Evolutionary conservation across 768 basidiomycete species (phyloP).

Genomic region (Amanita inopinata): DNA sequence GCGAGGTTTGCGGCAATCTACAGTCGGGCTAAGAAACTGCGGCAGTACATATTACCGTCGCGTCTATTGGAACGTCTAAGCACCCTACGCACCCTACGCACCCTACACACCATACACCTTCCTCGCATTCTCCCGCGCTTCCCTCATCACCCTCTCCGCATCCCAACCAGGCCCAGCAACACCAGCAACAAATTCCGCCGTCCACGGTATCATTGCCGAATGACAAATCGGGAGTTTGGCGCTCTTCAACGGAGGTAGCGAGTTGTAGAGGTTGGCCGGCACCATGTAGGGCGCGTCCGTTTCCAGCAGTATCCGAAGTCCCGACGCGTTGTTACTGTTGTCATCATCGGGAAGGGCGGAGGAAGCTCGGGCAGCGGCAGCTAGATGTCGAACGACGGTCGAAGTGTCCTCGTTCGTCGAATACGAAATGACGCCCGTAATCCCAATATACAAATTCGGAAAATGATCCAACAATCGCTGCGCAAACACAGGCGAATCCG

Average conservation of each 20-base stretch:
- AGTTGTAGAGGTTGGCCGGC: conserved; percentile 59
- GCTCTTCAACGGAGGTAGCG: conserved; percentile 43
- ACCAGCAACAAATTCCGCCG: conserved; percentile 61
- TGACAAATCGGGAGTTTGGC: conserved; percentile 63
- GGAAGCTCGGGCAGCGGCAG: conserved; percentile 8
- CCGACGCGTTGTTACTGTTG: too few species aligned
- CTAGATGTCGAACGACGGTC: conserved; percentile 41
- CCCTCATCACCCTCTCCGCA: conserved; percentile 46
- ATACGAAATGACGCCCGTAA: conserved; percentile 82
- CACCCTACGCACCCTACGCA: conserved; percentile 1
- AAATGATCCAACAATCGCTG: conserved; percentile 64
- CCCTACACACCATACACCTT: conserved; percentile 45
- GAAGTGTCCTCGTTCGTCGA: conserved; percentile 66
- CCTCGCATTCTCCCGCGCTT: conserved; percentile 55
- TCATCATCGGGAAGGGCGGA: conserved; percentile 3
- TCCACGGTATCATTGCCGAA: conserved; percentile 80
- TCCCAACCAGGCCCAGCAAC: conserved; percentile 38
- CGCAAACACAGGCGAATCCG: conserved; percentile 71
- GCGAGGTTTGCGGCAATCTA: too few species aligned
- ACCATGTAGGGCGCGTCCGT: conserved; percentile 88
- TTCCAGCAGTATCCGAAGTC: conserved; percentile 52
- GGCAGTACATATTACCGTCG: too few species aligned
- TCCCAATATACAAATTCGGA: conserved; percentile 74
- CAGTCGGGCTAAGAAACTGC: too few species aligned
- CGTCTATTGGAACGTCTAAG: too few species aligned